These are phyloP conservation scores for Macadamia tetraphylla DNA, from an alignment of 164 flowering plant species.

Conservation along the genomic window DNA sequence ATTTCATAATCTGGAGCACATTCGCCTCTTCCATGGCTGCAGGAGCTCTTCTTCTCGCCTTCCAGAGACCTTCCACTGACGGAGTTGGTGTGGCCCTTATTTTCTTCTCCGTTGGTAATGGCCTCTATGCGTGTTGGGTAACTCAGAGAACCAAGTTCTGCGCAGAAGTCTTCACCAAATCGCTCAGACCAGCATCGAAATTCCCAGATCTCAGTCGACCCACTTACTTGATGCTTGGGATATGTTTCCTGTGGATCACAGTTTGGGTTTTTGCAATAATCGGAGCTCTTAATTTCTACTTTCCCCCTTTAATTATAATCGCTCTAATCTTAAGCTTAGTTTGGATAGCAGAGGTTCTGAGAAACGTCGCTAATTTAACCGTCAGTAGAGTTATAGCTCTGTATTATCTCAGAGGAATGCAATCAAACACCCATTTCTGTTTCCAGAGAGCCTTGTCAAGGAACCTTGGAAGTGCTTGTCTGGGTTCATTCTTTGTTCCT, in stretches of 20 bases:
- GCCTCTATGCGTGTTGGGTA: constrained; percentile 89
- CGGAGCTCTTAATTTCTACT: constrained; percentile 69
- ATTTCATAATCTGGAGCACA: constrained; percentile 65
- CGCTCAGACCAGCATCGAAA: constrained; percentile 61
- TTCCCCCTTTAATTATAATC: constrained; percentile 55
- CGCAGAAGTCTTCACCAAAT: constrained; percentile 37
- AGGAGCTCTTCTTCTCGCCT: constrained; percentile 74
- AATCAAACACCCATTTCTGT: constrained; percentile 60
- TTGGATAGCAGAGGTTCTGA: constrained; percentile 88
- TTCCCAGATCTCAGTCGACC: constrained; percentile 66
- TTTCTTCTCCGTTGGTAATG: constrained; percentile 66
- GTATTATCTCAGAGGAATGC: constrained; percentile 89
- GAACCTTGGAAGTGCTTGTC: constrained; percentile 84
- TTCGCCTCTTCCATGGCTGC: constrained; percentile 53
- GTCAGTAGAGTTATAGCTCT: constrained; percentile 72
- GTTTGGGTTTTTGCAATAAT: constrained; percentile 76
- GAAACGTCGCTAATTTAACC: constrained; percentile 73
- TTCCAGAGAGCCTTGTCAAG: constrained; percentile 73
- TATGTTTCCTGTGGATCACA: constrained; percentile 75
- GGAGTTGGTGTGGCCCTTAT: constrained; percentile 62
- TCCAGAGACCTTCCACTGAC: constrained; percentile 67
- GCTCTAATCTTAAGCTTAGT: constrained; percentile 57
- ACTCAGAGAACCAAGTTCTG: constrained; percentile 50
- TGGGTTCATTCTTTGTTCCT: constrained; percentile 84
- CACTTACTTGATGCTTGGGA: constrained; percentile 63